These are phyloP conservation scores for Pythium rhizo-oryzae DNA, from an alignment of 352 stramenopile genomes.

Conservation along the genomic window DNA sequence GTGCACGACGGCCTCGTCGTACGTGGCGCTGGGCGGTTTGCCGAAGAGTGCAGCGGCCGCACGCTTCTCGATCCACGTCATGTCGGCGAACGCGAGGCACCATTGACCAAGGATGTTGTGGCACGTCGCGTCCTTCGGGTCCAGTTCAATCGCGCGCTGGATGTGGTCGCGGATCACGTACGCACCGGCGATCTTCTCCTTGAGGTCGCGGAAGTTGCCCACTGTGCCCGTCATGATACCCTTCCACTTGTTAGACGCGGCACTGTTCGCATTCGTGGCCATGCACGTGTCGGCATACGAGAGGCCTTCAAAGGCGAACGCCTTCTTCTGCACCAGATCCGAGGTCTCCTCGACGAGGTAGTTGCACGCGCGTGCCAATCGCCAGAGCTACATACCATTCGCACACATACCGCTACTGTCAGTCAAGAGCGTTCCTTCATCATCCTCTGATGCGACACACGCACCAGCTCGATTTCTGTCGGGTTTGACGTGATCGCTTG, in stretches of 20 bases:
- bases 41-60: conserved; percentile 72
- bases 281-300: conserved; percentile 57
- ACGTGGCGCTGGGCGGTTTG: conserved; percentile 54
- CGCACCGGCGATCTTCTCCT: conserved; percentile 70
- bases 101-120: conserved; percentile 79
- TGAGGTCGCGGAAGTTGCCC: conserved; percentile 64
- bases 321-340: conserved; percentile 53
- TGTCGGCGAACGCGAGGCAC: conserved; percentile 78
- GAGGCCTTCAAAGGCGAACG: conserved; percentile 56
- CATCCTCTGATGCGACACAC: background rate
- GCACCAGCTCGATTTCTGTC: conserved; percentile 53
- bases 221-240: conserved; percentile 66
- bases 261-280: conserved; percentile 43
- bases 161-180: conserved; percentile 74
- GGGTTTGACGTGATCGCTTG: conserved; percentile 39
- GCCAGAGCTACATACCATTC: conserved; percentile 47
- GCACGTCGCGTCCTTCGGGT: conserved; percentile 58
- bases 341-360: conserved; percentile 54
- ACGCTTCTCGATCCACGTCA: conserved; percentile 77
- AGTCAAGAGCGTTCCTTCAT: background rate
- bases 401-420: background rate
- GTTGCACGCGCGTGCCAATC: conserved; percentile 61
- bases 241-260: conserved; percentile 76
- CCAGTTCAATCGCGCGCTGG: conserved; percentile 69
- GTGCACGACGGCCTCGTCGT: conserved; percentile 62